Base-by-base conservation (phyloP, 2,329 filamentous ascomycete species). In the Beauveria varroae region DNA sequence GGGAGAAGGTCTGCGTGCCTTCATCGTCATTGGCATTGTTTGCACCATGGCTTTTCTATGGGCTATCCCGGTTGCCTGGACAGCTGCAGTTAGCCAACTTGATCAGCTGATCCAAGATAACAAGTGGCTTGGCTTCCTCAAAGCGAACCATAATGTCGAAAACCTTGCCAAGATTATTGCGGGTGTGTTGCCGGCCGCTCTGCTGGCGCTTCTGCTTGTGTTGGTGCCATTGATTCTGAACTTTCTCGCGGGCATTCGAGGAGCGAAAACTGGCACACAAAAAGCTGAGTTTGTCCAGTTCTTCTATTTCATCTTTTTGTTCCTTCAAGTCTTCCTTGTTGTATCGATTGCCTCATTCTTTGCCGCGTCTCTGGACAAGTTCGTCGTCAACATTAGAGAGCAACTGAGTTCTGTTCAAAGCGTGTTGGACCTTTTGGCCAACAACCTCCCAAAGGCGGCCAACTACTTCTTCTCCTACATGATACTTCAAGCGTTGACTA, bases 401-500 rank as follows among this genome's bases (percentile, higher is more conserved):
- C 44, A 71, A 24, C 63, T 81, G 3, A 50, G 69, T 3, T 81
- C 90, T 51, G 86, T 91, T 8, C 75, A 78, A n/a, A 81, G 81
- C 43, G 84, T 96, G 62, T 85, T 95, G 0, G 73, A 84, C 20
- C 80, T 89, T 0, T 77, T 99, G 30, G 93, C 93, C 0, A 73
- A 79, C 12, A 95, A 93, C 63, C 78, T 99, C 5, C 95, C 95
- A 2, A 89, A 86, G 67, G 88, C 93, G 0, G 89, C 91, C 67
- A 96, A 97, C 71, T 99, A 98, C 74, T 99, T 98, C 79, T 98
- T 97, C 80, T 93, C 91, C 1, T 99, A 99, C 81, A 93, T 99
- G 86, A 88, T 97, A 71, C 86, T 99, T 10, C 95, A 98, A 69
- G 91, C 93, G 0, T 81, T 98, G 68, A 92, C 91, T 64, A 92